Conservation (phyloP, 1,139 yeast species). For the Zhuliangozyma blackwelliae region DNA sequence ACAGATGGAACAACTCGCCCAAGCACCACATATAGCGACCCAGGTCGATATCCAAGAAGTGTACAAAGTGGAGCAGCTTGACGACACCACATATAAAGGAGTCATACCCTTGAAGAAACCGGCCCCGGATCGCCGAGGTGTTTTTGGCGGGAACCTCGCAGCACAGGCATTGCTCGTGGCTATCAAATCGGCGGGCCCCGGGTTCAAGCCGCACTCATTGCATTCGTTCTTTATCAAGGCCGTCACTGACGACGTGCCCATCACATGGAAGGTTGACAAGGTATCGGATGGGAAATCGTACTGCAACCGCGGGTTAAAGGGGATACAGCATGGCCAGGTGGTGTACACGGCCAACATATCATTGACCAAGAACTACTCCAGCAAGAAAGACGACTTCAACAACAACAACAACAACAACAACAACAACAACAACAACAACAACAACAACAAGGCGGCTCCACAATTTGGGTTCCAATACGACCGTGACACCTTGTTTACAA, state of each 20-base stretch:
- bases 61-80: slow-evolving; percentile 21
- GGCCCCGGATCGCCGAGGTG: slow-evolving; percentile 21
- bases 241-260: slow-evolving; percentile 16
- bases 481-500: slow-evolving; percentile 22
- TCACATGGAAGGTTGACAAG: slow-evolving; percentile 31
- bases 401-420: slow-evolving; percentile 17
- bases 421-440: slow-evolving; percentile 14
- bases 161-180: slow-evolving; percentile 35
- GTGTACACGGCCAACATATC: slow-evolving; percentile 53
- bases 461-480: slow-evolving; percentile 37
- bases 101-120: slow-evolving; percentile 24
- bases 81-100: slow-evolving; percentile 16
- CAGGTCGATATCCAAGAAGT: slow-evolving; percentile 8
- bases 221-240: slow-evolving; percentile 30
- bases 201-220: slow-evolving; percentile 33
- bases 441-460: slow-evolving; percentile 4
- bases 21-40: too few species aligned
- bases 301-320: slow-evolving; percentile 54
- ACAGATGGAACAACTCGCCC: too few species aligned
- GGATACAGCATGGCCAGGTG: slow-evolving; percentile 49
- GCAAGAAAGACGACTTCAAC: slow-evolving; percentile 23
- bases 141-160: slow-evolving; percentile 30
- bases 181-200: slow-evolving; percentile 20
- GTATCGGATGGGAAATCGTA: slow-evolving; percentile 55
- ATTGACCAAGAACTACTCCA: slow-evolving; percentile 35